Percentiles rank a stretch among this genome's conserved stretches.
phyloP scores from a whole-genome alignment of 257 asterid species.

The Galeopsis tetrahit region DNA sequence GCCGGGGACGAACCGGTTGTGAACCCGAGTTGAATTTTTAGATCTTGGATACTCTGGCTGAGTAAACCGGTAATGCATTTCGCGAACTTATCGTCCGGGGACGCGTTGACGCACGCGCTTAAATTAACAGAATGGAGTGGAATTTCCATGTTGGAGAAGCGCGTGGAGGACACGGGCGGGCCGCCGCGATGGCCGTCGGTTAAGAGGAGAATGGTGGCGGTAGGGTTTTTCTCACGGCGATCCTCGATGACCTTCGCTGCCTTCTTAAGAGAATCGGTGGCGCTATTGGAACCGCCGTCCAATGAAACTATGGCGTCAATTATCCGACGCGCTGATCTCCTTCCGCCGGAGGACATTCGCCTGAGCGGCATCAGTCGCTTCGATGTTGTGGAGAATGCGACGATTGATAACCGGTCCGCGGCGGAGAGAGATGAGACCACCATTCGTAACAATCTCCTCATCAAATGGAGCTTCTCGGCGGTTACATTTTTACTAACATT shows the following conservation, averaged over 20 bases:
- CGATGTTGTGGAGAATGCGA: constrained; percentile 86
- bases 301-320: constrained; percentile 71
- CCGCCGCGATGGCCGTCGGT: constrained; percentile 58
- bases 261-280: constrained; percentile 78
- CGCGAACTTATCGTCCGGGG: constrained; percentile 42
- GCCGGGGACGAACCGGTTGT: constrained; percentile 62
- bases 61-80: constrained; percentile 54
- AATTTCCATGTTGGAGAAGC: constrained; percentile 55
- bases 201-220: constrained; percentile 67
- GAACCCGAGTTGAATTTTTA: constrained; percentile 60
- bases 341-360: constrained; percentile 76
- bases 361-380: constrained; percentile 83
- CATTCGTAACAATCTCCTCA: constrained; percentile 70
- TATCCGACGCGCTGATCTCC: constrained; percentile 83
- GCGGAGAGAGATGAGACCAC: constrained; percentile 80
- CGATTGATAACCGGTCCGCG: constrained; percentile 85
- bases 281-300: constrained; percentile 63
- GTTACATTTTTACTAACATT: constrained; percentile 71
- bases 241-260: constrained; percentile 95
- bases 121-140: constrained; percentile 69
- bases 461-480: constrained; percentile 61
- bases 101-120: constrained; percentile 52
- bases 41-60: constrained; percentile 61
- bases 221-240: constrained; percentile 82
- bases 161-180: constrained; percentile 60